phyloP scores from a whole-genome alignment of 805 yeast species.

The Barnettozyma siamensis region DNA sequence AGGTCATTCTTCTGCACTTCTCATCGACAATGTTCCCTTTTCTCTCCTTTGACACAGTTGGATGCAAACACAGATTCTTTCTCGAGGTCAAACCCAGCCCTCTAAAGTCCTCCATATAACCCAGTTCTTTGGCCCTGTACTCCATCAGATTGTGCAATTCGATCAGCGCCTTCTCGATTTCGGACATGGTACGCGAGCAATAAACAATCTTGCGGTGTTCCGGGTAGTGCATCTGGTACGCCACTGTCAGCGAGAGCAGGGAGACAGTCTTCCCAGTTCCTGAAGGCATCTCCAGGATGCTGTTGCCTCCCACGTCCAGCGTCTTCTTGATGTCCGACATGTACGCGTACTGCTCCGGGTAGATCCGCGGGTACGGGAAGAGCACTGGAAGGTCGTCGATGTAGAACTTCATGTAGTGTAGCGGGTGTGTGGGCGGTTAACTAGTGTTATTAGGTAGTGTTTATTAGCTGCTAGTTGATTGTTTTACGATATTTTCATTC shows the following conservation, averaged over 20 bases:
- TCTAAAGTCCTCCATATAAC: slow-evolving; percentile 82
- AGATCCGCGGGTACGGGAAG: slow-evolving; percentile 93
- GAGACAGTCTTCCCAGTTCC: slow-evolving; percentile 98
- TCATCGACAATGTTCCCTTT: slow-evolving; percentile 95
- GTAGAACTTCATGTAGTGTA: slow-evolving; percentile 58
- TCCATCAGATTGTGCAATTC: slow-evolving; percentile 88
- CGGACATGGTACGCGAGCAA: slow-evolving; percentile 99
- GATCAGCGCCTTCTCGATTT: slow-evolving; percentile 93
- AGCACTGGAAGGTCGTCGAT: slow-evolving; percentile 94
- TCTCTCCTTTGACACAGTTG: slow-evolving; percentile 77
- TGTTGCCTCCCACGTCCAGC: slow-evolving; percentile 92
- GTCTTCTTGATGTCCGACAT: slow-evolving; percentile 95
- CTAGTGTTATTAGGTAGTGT: too few species aligned
- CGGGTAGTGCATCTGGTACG: slow-evolving; percentile 92
- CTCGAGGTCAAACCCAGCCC: slow-evolving; percentile 93
- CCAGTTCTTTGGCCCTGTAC: slow-evolving; percentile 75
- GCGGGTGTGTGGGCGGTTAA: too few species aligned
- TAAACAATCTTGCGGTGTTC: slow-evolving; percentile 92
- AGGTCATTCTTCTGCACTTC: slow-evolving; percentile 89
- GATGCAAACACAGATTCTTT: slow-evolving; percentile 90
- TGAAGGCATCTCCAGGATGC: slow-evolving; percentile 98
- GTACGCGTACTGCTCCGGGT: slow-evolving; percentile 97
- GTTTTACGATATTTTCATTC: too few species aligned
- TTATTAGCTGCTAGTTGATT: too few species aligned
- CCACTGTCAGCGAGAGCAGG: slow-evolving; percentile 81